Conservation (phyloP, 1,284 basidiomycete genomes). For the Trametes versicolor region DNA sequence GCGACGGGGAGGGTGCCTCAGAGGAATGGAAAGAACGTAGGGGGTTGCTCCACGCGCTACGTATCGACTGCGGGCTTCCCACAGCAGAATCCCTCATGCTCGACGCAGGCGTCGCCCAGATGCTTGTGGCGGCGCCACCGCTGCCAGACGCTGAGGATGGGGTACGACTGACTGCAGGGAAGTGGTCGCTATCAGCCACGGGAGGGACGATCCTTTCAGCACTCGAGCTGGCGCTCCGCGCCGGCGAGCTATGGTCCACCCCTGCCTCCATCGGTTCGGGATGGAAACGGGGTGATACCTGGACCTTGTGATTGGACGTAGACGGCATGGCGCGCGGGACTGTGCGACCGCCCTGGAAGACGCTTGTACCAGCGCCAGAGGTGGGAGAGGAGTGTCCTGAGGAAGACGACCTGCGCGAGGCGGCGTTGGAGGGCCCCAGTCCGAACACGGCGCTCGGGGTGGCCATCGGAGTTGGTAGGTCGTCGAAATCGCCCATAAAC, state of each 20-base stretch:
- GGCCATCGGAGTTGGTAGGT: conserved; percentile 44
- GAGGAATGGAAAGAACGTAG: conserved; percentile 38
- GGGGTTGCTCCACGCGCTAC: conserved; percentile 47
- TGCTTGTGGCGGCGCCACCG: conserved; percentile 13
- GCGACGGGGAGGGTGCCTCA: conserved; percentile 36
- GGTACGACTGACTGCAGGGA: conserved; percentile 39
- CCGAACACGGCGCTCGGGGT: conserved; percentile 35
- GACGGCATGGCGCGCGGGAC: conserved; percentile 36
- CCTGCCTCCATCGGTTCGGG: conserved; percentile 51
- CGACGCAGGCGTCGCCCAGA: conserved; percentile 29
- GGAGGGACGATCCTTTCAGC: conserved; percentile 13
- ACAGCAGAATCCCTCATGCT: conserved; percentile 29
- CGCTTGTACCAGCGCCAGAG: conserved; percentile 21
- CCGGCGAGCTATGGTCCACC: conserved; percentile 32
- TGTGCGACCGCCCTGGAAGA: conserved; percentile 26
- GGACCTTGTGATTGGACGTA: conserved; percentile 44
- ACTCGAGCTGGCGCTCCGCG: conserved; percentile 20
- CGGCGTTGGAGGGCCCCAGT: conserved; percentile 22
- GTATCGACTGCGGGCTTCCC: conserved; percentile 40
- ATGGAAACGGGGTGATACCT: conserved; percentile 47
- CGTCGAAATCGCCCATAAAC: conserved; percentile 67
- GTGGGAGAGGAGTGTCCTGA: conserved; percentile 29
- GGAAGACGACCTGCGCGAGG: conserved; percentile 33
- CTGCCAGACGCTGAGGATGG: conserved; percentile 32
- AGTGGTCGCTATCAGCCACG: conserved; percentile 34